Evolutionary conservation across 805 yeast genomes (phyloP), one percentile per base, ranked within the genome.

Genomic region (Wickerhamomyces sydowiorum): DNA sequence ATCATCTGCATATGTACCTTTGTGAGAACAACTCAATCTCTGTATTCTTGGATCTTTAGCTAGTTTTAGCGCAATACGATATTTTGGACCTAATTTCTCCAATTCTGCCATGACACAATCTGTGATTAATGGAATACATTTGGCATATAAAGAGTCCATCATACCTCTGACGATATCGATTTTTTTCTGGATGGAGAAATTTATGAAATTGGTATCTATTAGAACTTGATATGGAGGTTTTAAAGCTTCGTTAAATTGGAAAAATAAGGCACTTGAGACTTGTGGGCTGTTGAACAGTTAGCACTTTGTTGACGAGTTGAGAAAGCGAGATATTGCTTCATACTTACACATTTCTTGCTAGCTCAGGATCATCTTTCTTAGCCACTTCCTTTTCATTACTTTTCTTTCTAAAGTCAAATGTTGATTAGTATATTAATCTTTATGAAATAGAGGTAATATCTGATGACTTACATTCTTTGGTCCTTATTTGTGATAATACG

Each of bases 41-140:
- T 86, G 76, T 29, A 93, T 83, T 55, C 98, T 73, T 34, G 97
- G 96, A 60, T 93, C 99, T 52, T 86, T 84, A 19, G 99, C 99
- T 57, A 93, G 69, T 44, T 84, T 80, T 51, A 93, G 72, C 0
- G 99, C 99, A 49, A 93, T 93, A 59, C 98, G 75, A 64, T 86
- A 93, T 60, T 83, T 87, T 23, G 96, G 96, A 0, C 99, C 99
- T 44, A 93, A 70, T 61, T 93, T 93, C 57, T 93, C 99, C 63
- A 93, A 72, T 70, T 93, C 99, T 0, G 99, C 99, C 83, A 93
- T 78, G 19, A 93, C 99, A 69, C 99, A 93, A 64, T 93, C 99
- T 3, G 99, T 93, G 35, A 93, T 82, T 39, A 90, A 77, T 12
- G 98, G 98, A 37, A 91, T 87, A 70, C 97, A 89, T 60, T 93